Base-by-base conservation (phyloP, 225 moss, liverwort and hornwort species). In the Polytrichum formosum region DNA sequence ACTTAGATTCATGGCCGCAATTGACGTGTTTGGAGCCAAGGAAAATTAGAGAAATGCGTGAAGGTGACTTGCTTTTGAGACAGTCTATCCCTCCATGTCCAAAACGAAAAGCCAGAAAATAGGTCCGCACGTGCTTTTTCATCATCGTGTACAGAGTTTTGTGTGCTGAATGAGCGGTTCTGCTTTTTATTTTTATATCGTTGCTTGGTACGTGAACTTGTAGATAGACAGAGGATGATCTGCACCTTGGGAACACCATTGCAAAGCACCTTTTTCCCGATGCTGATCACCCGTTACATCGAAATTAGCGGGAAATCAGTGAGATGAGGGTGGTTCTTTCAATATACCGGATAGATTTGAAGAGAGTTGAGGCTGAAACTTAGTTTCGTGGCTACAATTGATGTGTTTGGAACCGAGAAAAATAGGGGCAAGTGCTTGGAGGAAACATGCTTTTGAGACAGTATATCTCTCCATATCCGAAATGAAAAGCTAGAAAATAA, bases 341-440 rank as follows among this genome's bases (percentile, higher is more conserved):
- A 55, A 13, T 25, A 10, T 1, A 63, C 87, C 90, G 82, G 86
- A 69, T 90, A 87, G 73, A 87, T 87, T 54, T 84, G 84, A 63
- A 90, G 84, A 35, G 90, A 90, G 61, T 90, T 90, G 62, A 87
- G 78, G 87, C 87, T 84, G 73, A 90, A 84, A 69, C 87, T 90
- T 66, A 87, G 68, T 64, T 87, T 90, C 87, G 84, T 90, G 70
- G 86, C 72, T 54, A 87, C 90, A 20, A 87, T 90, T 23, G 87
- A 87, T 17, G 82, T 81, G 70, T 90, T 90, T 25, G 90, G 84
- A 31, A 87, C 87, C 65, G 84, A 67, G 23, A 87, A 84, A 72
- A 90, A 90, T 64, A 80, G 67, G 72, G 87, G 82, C 64, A 90
- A 59, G 71, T 90, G 87, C 78, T 56, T 76, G 72, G 87, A 87